Base-by-base conservation (phyloP, 352 stramenopile species). In the Pythium rhizo-oryzae region DNA sequence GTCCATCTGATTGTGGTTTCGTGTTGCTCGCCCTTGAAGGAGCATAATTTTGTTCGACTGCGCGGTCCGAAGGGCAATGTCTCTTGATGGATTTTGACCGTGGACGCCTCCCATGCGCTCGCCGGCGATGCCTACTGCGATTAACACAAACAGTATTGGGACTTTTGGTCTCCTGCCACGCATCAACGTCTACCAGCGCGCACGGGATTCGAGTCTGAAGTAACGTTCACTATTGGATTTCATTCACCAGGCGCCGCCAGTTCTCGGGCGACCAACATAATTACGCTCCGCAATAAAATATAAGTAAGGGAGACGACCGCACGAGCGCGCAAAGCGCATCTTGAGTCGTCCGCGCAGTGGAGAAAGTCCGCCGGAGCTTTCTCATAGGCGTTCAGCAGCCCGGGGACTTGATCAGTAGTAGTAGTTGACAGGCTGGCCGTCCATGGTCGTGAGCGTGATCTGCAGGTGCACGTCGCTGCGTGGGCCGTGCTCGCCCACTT, bases 391-490 rank as follows among this genome's bases (percentile, higher is more conserved):
- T 33, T 33, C 28, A n/a, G 28, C 28, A 33, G 28, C 6, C 6
- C 28, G 28, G 2, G 13, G 39, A 21, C 21, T 33, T 33, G 2
- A 12, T 65, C 59, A 68, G 24, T 79, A 74, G 44, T 72, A 65
- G 13, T 72, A 61, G 41, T 89, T 76, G 53, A 89, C 74, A 23
- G 80, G 72, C 53, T 69, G 73, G 51, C 84, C 84, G 57, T 89
- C 80, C 18, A 59, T 76, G 8, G 74, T 78, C 50, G 77, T 78
- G 43, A 92, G 69, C 30, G 70, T 87, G 63, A 92, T 84, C 70
- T 92, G 84, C 51, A 92, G 50, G 56, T 80, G 87, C 53, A 92
- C 68, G 65, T 87, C 79, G 71, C 81, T 89, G 39, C 77, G 79
- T 8, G 78, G 78, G 7, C 74, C 67, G 24, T 79, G 74, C 24